Conservation (phyloP, 2,329 filamentous ascomycete species). For the Bipolaris zeicola region DNA sequence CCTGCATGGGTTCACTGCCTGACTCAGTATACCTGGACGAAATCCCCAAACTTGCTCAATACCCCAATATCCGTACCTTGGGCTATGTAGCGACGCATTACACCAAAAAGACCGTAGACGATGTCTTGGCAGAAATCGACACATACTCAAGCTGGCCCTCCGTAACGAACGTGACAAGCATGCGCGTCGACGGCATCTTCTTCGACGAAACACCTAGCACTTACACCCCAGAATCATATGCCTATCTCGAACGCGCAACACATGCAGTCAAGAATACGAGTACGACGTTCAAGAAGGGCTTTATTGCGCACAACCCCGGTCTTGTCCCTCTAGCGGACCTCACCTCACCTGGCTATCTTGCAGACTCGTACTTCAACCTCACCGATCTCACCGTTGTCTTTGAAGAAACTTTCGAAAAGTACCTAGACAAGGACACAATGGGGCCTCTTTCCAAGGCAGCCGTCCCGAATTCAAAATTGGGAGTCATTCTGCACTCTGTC, state of each 20-base stretch:
- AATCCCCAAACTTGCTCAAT: conserved; percentile 50
- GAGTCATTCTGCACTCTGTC: conserved; percentile 36
- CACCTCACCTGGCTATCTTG: conserved; percentile 19
- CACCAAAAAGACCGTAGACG: conserved; percentile 36
- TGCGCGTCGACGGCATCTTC: conserved; percentile 58
- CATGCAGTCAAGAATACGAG: conserved; percentile 28
- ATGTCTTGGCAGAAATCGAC: conserved; percentile 51
- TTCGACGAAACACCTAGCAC: conserved; percentile 57
- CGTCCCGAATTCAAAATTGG: conserved; percentile 29
- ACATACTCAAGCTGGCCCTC: conserved; percentile 56
- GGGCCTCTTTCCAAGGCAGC: conserved; percentile 27
- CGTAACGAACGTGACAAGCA: conserved; percentile 41
- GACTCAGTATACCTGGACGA: conserved; percentile 43
- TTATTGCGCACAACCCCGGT: conserved; percentile 43
- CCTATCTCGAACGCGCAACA: conserved; percentile 29
- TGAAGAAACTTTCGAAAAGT: conserved; percentile 40
- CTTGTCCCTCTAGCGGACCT: conserved; percentile 25
- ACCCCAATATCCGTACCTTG: conserved; percentile 57
- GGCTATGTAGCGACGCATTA: conserved; percentile 61
- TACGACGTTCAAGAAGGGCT: conserved; percentile 29
- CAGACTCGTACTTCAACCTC: conserved; percentile 37
- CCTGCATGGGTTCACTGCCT: conserved; percentile 37
- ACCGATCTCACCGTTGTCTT: conserved; percentile 42
- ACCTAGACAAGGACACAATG: conserved; percentile 29
- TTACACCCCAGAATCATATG: conserved; percentile 25